Evolutionary conservation across 306 rosid species (phyloP), one percentile per base, ranked within the genome.

Genomic region (Dicorynia guianensis): DNA sequence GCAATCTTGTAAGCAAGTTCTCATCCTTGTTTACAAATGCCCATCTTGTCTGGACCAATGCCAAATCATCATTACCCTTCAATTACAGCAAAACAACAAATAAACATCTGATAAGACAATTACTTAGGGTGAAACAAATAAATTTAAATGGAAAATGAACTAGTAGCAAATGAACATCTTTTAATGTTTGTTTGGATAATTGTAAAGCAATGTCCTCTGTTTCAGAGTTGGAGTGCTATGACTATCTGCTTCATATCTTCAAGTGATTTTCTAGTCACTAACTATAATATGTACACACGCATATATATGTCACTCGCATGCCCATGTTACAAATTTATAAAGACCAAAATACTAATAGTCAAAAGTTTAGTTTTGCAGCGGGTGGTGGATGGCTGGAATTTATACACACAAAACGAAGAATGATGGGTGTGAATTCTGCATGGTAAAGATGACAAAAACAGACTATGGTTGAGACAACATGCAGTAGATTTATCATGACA

Each of bases 21-120:
- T 95, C 99, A 38, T 95, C 99, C 90, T 89, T 95, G 92, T 95
- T 95, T 59, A 95, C 99, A 69, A 95, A 95, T 50, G 96, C 76
- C 99, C 99, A 95, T 80, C 97, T 93, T 66, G 99, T 81, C 81
- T 95, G 97, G 74, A 95, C 97, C 85, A 95, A 79, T 57, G 92
- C 97, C 81, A 95, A 86, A 85, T 95, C 97, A 84, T 95, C 97
- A 76, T 85, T 90, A 48, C 97, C 99, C 99, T 95, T 68, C 75
- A 71, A 18, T 79, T 57, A 63, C 49, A 59, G 60, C 61, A 69
- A 44, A 69, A 49, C 15, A 39, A 44, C 25, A 54, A 62, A 63
- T 18, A 46, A 38, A 81, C 8, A 11, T 35, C n/a, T 25, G 15
- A 79, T 80, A 15, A 81, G 48, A 46, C 2, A 54, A 36, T 72